Evolutionary conservation across 2,329 filamentous ascomycete genomes (phyloP), one percentile per base, ranked within the genome.

Genomic region (Ophiosphaerella herpotricha): DNA sequence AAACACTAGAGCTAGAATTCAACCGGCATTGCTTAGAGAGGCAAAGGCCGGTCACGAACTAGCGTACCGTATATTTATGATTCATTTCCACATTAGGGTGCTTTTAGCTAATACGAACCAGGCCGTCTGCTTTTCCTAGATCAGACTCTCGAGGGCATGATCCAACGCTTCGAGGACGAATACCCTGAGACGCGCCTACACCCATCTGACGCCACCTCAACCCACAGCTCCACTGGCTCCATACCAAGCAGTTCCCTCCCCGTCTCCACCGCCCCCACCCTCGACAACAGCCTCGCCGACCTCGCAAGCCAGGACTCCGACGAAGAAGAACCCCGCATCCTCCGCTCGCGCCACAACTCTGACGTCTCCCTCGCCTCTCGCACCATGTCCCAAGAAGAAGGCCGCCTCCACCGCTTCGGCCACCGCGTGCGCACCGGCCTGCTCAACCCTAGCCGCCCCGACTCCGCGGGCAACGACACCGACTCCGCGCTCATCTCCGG

Each of bases 121-220:
- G 86, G 85, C 32, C 88, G 89, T 41, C 82, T 97, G 16, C 79
- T 88, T 37, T 96, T 96, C 82, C 83, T 99, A 26, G 91, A 97
- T 64, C 81, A 88, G 53, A 97, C 94, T 0, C 80, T 99, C 8
- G 83, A 91, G 64, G 87, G 88, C 59, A 97, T 97, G 76, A 97
- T 97, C 66, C 87, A 90, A 69, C 88, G 94, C 24, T 99, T 97
- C 69, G 94, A 97, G 72, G 89, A 96, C 69, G 93, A 97, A 73
- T 97, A 91, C 64, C 94, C 94, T 0, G 93, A 97, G 68, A 95
- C 90, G 0, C 85, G 90, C 32, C 78, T 84, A 36, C 60, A 67
- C 13, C 64, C 68, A 14, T 58, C 60, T 24, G 66, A 72, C 12
- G 50, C 56, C 7, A 58, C 57, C 7, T 73, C 70, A 3, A 57